Evolutionary conservation across 108 stramenopile species (phyloP).

Genomic region (Stephanodiscus triporus): DNA sequence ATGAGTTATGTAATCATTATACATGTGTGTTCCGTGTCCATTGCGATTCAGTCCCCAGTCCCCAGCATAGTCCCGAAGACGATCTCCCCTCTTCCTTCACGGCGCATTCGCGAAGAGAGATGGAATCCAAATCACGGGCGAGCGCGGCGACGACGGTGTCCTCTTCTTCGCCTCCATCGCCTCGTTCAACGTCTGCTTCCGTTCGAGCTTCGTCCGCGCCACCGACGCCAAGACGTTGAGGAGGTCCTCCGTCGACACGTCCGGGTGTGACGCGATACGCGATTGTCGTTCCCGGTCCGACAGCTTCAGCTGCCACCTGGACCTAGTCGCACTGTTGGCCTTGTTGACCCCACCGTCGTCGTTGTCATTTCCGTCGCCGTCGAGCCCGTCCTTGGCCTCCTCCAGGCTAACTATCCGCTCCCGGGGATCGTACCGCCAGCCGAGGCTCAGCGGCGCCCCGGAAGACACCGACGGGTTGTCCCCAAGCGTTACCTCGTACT

Average conservation of each 20-base stretch:
- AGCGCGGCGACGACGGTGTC: no score
- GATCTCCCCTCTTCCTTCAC: no score
- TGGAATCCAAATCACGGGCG: no score
- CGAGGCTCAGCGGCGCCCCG: constrained; percentile 65
- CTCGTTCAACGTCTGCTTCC: constrained; percentile 19
- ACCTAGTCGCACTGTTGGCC: background rate
- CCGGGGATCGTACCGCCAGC: constrained; percentile 60
- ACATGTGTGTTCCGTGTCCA: no score
- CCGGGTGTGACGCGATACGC: constrained; percentile 6
- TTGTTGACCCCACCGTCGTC: background rate
- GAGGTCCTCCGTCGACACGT: constrained; percentile 15
- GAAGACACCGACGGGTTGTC: constrained; percentile 67
- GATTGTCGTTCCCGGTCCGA: constrained; percentile 24
- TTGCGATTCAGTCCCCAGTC: no score
- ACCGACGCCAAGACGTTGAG: constrained; percentile 2
- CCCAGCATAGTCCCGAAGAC: no score
- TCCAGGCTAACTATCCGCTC: constrained; percentile 22
- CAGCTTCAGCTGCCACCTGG: constrained; percentile 7
- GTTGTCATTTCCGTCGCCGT: background rate
- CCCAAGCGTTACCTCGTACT: constrained; percentile 58
- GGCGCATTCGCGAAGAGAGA: no score
- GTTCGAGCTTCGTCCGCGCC: background rate
- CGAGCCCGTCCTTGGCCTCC: background rate
- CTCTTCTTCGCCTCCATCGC: constrained; percentile 6
- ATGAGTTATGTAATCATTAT: no score